Evolutionary conservation across 208 protist species (phyloP).

Genomic region (Strigomonas oncopelti): DNA sequence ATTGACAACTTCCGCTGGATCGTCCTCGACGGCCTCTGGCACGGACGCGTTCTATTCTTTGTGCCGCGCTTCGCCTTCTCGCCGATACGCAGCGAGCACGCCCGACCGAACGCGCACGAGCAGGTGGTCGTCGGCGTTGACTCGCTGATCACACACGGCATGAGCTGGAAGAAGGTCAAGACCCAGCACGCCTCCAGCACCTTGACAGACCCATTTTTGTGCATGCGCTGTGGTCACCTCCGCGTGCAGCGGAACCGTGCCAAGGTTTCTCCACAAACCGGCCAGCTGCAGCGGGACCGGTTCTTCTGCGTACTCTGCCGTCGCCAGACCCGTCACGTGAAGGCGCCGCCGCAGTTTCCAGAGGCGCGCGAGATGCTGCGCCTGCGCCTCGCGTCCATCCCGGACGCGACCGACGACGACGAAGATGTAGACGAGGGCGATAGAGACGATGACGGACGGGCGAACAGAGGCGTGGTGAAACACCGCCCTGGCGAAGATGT

Average conservation of each 20-base stretch:
- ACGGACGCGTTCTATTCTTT: slow-evolving; percentile 31
- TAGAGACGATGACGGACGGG: too few relatives aligned
- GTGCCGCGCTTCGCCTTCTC: slow-evolving; percentile 11
- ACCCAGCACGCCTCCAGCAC: slow-evolving; percentile 3
- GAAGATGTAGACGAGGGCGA: not conserved
- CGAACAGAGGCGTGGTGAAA: not conserved
- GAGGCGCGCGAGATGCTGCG: not conserved
- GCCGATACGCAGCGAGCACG: not conserved
- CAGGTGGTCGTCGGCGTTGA: slow-evolving; percentile 14
- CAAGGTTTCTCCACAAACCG: slow-evolving; percentile 16
- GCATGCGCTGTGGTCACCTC: slow-evolving; percentile 35
- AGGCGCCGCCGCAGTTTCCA: slow-evolving; percentile 5
- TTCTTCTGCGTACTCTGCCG: slow-evolving; percentile 37
- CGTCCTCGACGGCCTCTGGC: slow-evolving; percentile 34
- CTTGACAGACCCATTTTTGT: slow-evolving; percentile 26
- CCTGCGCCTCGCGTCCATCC: not conserved
- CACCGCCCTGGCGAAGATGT: not conserved
- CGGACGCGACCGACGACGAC: not conserved
- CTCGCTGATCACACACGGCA: slow-evolving; percentile 19
- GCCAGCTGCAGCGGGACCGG: slow-evolving; percentile 11
- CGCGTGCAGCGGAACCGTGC: slow-evolving; percentile 13
- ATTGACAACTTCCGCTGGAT: slow-evolving; percentile 49
- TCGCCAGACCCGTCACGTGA: slow-evolving; percentile 22
- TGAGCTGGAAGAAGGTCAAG: slow-evolving; percentile 18
- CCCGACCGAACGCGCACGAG: not conserved